Conservation (phyloP, 768 basidiomycete species). For the Butyriboletus loyo region DNA sequence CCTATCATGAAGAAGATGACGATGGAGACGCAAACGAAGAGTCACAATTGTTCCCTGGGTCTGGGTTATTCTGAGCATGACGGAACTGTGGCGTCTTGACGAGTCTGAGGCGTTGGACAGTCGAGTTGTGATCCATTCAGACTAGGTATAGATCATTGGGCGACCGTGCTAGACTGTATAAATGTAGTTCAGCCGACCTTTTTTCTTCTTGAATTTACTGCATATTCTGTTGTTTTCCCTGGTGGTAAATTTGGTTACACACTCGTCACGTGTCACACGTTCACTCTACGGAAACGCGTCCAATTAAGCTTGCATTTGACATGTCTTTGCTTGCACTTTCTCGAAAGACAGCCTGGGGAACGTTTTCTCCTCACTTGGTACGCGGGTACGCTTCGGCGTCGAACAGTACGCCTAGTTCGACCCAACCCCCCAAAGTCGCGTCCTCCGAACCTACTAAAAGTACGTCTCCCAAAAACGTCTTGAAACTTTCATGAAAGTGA, state of each 20-base stretch:
- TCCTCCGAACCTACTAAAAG: constrained; percentile 17
- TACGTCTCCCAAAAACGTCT: constrained; percentile 1
- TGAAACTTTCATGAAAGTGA: neutral
- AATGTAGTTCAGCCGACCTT: constrained; percentile 3
- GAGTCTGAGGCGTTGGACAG: neutral
- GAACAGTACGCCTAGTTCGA: neutral
- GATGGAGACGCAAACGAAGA: constrained; percentile 28
- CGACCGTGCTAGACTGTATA: constrained; percentile 8
- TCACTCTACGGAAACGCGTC: neutral
- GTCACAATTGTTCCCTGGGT: constrained; percentile 42
- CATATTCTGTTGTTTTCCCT: neutral
- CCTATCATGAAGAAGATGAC: constrained; percentile 21
- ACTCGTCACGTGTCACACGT: neutral
- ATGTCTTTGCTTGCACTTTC: constrained; percentile 21
- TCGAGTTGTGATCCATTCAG: neutral
- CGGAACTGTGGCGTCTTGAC: neutral
- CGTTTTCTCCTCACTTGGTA: constrained; percentile 1
- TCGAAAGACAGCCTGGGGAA: constrained; percentile 12
- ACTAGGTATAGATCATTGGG: constrained; percentile 14
- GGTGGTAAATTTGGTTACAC: too few relatives aligned
- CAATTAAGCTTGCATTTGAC: neutral
- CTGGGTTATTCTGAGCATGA: constrained; percentile 37
- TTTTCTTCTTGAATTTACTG: constrained; percentile 23
- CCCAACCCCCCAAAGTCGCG: neutral
- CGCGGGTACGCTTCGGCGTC: constrained; percentile 17